A percentile compares a stretch with the other conserved stretches of the same genome.
Conservation (phyloP, 257 asterid genomes). For the Solanum stenotomum region DNA sequence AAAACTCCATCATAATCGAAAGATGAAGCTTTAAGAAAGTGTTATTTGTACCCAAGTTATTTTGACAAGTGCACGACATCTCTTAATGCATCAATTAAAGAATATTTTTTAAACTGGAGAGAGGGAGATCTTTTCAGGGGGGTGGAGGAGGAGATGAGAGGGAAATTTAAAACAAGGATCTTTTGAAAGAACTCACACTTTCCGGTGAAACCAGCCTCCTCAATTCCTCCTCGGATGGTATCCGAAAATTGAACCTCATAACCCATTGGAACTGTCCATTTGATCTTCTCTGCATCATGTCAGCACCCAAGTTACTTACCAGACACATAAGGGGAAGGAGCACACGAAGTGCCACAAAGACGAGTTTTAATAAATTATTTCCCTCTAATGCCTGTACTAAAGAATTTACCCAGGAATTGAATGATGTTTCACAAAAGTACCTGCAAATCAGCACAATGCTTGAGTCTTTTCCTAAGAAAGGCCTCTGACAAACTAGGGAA, state of each 20-base stretch:
- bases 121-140: background rate
- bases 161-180: background rate
- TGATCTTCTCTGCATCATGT: slow-evolving; percentile 49
- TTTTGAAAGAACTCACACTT: slow-evolving; percentile 46
- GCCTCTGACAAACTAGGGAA: slow-evolving; percentile 79
- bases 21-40: background rate
- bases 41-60: background rate
- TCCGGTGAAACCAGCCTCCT: slow-evolving; percentile 98
- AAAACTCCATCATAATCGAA: background rate
- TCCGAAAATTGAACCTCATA: slow-evolving; percentile 79
- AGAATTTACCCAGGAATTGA: background rate
- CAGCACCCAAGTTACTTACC: background rate
- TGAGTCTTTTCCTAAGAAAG: slow-evolving; percentile 76
- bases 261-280: slow-evolving; percentile 73
- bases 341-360: background rate
- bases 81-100: background rate
- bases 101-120: background rate
- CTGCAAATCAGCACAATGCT: slow-evolving; percentile 85
- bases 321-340: background rate
- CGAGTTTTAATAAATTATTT: background rate
- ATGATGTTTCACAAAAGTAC: slow-evolving; percentile 21
- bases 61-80: background rate
- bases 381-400: background rate
- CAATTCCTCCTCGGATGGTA: slow-evolving; percentile 92
- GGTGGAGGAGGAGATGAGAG: background rate